A percentile compares a stretch with the other conserved stretches of the same genome.
phyloP scores from a whole-genome alignment of 176 grass and related monocot genomes.

The Eragrostis curvula region DNA sequence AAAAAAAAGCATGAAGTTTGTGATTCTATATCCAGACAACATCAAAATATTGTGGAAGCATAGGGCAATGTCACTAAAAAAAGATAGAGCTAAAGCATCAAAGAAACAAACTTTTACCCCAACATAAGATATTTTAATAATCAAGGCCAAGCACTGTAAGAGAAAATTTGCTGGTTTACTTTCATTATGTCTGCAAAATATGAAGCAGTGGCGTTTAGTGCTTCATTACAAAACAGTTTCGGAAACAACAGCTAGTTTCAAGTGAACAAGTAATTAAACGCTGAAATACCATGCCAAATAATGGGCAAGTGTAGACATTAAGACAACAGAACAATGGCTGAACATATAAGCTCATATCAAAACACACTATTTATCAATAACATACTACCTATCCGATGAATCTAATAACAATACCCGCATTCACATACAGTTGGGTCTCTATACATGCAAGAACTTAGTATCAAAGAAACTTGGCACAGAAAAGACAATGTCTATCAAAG shows the following conservation, averaged over 20 bases:
- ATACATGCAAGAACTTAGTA: neutral
- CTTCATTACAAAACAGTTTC: neutral
- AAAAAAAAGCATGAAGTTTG: neutral
- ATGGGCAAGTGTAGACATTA: neutral
- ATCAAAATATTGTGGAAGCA: slow-evolving; percentile 26
- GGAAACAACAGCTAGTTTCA: slow-evolving; percentile 12
- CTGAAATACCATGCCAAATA: slow-evolving; percentile 10
- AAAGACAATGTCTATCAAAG: neutral
- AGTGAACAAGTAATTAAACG: slow-evolving; percentile 10
- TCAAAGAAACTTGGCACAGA: neutral
- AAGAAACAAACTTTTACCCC: slow-evolving; percentile 7
- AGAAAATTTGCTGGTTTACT: neutral
- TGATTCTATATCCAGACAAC: slow-evolving; percentile 4
- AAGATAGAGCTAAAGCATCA: slow-evolving; percentile 12
- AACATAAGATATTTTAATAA: neutral
- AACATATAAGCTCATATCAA: slow-evolving; percentile 6
- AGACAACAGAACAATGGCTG: neutral
- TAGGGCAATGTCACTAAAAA: neutral
- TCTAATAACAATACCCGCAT: neutral
- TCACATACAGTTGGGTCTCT: neutral
- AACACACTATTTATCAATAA: neutral
- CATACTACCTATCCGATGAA: slow-evolving; percentile 14
- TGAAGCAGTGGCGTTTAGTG: neutral
- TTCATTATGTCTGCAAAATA: neutral
- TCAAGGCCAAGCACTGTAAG: neutral